Percentiles rank a stretch among this genome's conserved stretches.
Conservation (phyloP, 441 rosid species). For the Adansonia rubrostipa region DNA sequence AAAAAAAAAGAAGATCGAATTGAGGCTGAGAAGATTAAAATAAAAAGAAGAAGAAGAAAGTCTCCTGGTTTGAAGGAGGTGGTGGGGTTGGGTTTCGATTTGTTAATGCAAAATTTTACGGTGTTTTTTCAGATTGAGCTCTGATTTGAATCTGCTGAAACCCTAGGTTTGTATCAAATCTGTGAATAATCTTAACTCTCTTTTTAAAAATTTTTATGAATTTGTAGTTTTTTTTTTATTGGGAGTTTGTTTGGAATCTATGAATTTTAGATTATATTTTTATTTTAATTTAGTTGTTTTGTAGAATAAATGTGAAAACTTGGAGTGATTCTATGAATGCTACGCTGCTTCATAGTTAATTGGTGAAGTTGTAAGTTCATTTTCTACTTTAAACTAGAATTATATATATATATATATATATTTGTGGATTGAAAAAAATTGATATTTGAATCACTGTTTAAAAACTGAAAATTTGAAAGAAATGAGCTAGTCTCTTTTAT, state of each 20-base stretch:
- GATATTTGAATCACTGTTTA: background rate
- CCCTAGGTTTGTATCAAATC: conserved; percentile 30
- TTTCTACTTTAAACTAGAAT: conserved; percentile 1
- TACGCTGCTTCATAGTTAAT: background rate
- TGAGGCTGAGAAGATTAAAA: background rate
- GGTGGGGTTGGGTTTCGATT: background rate
- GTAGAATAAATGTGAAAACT: background rate
- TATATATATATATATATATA: background rate
- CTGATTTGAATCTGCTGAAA: conserved; percentile 8
- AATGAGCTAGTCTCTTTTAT: background rate
- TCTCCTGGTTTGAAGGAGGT: background rate
- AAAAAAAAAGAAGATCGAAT: background rate
- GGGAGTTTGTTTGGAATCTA: background rate
- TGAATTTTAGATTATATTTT: background rate
- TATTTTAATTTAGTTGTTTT: background rate
- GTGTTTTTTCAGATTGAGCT: conserved; percentile 27
- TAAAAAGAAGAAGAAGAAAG: background rate
- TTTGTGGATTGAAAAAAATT: background rate
- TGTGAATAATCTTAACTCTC: background rate
- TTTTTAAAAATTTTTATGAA: background rate
- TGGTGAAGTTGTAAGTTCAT: background rate
- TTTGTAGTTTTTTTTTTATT: background rate
- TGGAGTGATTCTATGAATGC: conserved; percentile 14
- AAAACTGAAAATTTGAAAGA: background rate
- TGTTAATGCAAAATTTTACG: background rate